phyloP scores from a whole-genome alignment of 176 grass and related monocot genomes.

The Musa schizocarpa region DNA sequence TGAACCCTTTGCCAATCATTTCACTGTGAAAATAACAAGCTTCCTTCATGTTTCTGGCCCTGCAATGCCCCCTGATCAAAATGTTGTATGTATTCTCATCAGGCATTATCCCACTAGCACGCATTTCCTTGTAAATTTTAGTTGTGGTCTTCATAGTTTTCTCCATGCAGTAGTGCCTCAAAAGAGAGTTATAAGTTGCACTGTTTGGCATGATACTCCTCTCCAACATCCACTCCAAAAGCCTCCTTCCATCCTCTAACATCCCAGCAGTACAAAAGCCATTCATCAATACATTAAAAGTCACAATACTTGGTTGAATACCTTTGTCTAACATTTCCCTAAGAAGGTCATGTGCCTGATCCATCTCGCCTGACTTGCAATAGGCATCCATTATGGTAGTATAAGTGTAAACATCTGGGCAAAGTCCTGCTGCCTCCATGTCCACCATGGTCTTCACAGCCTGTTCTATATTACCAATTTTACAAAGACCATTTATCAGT shows the following conservation, averaged over 20 bases:
- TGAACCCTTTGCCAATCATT: conserved; percentile 68
- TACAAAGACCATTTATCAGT: conserved; percentile 89
- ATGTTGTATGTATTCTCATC: conserved; percentile 93
- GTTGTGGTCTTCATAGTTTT: conserved; percentile 82
- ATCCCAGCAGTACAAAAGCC: conserved; percentile 75
- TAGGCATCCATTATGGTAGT: conserved; percentile 84
- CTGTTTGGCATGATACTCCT: conserved; percentile 52
- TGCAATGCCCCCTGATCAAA: conserved; percentile 81
- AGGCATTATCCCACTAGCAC: conserved; percentile 32
- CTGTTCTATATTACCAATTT: conserved; percentile 68
- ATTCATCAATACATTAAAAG: conserved; percentile 97
- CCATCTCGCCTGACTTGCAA: conserved; percentile 66
- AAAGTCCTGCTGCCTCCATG: conserved; percentile 58
- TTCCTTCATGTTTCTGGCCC: conserved; percentile 88
- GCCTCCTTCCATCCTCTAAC: conserved; percentile 61
- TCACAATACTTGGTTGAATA: conserved; percentile 77
- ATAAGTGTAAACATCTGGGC: conserved; percentile 70
- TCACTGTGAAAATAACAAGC: conserved; percentile 68
- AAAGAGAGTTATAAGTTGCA: conserved; percentile 77
- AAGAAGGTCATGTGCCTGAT: conserved; percentile 57
- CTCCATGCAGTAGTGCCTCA: conserved; percentile 65
- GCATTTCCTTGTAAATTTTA: conserved; percentile 68
- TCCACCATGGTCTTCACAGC: conserved; percentile 70
- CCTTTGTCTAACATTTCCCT: conserved; percentile 86
- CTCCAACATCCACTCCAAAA: conserved; percentile 84